A percentile compares a stretch with the other conserved stretches of the same genome.
phyloP scores from a whole-genome alignment of 2,329 filamentous ascomycete species.

The Orbilia blumenaviensis region DNA sequence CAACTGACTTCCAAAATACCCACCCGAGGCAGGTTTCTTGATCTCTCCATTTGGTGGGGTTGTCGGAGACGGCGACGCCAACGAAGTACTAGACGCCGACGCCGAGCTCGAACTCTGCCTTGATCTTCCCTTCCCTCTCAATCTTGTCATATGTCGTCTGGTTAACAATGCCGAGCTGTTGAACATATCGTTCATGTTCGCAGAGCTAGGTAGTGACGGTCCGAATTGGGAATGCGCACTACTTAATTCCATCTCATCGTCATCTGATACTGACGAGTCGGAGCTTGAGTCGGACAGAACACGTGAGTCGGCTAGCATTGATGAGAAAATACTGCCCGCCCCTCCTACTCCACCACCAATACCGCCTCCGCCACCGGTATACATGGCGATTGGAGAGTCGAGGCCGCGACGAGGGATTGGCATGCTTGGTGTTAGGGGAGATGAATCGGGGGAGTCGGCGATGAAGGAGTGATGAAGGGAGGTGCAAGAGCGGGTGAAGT shows the following conservation, averaged over 20 bases:
- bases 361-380: slow-evolving; percentile 38
- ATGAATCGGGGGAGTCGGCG: slow-evolving; percentile 49
- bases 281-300: slow-evolving; percentile 35
- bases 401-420: slow-evolving; percentile 50
- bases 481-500: slow-evolving; percentile 48
- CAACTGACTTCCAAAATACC: slow-evolving; percentile 68
- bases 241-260: slow-evolving; percentile 70
- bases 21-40: slow-evolving; percentile 59
- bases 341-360: no score
- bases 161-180: slow-evolving; percentile 56
- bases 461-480: slow-evolving; percentile 45
- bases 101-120: slow-evolving; percentile 75
- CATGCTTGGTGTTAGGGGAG: slow-evolving; percentile 46
- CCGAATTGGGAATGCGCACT: slow-evolving; percentile 47
- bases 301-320: slow-evolving; percentile 45
- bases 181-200: slow-evolving; percentile 52
- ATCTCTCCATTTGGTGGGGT: slow-evolving; percentile 55
- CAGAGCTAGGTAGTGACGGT: slow-evolving; percentile 41
- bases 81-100: slow-evolving; percentile 62
- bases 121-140: slow-evolving; percentile 60
- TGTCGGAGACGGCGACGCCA: slow-evolving; percentile 55
- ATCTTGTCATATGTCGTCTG: slow-evolving; percentile 57
- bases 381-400: slow-evolving; percentile 51
- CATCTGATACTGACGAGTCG: slow-evolving; percentile 58
- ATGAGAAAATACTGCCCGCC: slow-evolving; percentile 31